These are phyloP conservation scores for Zea mays DNA, from an alignment of 176 grass and related monocot species.

Conservation along the genomic window Zm-B73-REFERENCE-NAM-5.0 NC_050104.1:18635501-18636000, in stretches of 20 bases:
- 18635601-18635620: too few species aligned
- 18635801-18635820: neutral
- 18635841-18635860: neutral
- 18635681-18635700: neutral
- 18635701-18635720: neutral
- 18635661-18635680: too few species aligned
- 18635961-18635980: neutral
- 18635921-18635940: conserved; percentile 35
- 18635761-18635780: neutral
- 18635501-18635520: too few species aligned
- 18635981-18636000: neutral
- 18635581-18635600: too few species aligned
- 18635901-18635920: neutral
- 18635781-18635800: conserved; percentile 3
- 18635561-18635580: too few species aligned
- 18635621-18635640: too few species aligned
- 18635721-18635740: neutral
- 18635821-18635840: neutral
- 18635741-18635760: neutral
- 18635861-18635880: neutral
- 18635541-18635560: too few species aligned
- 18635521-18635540: too few species aligned
- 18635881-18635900: neutral
- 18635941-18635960: neutral
- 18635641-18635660: too few species aligned